Percentiles rank a stretch among this genome's conserved stretches.
phyloP scores from a whole-genome alignment of 2,329 filamentous ascomycete genomes.

The Epichloe bromicola region DNA sequence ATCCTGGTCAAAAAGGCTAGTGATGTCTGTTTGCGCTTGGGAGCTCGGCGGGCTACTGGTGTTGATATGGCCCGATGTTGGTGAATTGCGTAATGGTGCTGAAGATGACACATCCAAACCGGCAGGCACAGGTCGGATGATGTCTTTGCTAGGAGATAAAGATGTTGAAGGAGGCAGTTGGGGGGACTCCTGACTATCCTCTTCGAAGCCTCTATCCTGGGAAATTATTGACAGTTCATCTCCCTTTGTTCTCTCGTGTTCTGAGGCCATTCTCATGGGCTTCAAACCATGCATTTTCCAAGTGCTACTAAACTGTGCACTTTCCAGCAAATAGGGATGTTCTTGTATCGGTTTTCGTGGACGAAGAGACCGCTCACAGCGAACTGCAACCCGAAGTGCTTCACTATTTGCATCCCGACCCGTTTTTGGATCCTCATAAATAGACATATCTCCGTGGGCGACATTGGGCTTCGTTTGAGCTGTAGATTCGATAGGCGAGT shows the following conservation, averaged over 20 bases:
- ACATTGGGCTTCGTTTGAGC: neutral
- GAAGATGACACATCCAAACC: conserved; percentile 14
- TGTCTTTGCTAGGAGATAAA: conserved; percentile 14
- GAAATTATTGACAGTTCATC: conserved; percentile 36
- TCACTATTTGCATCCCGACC: conserved; percentile 4
- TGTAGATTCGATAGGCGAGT: neutral
- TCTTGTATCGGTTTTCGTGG: conserved; percentile 49
- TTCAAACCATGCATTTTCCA: conserved; percentile 42
- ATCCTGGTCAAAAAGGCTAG: conserved; percentile 24
- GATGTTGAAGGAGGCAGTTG: conserved; percentile 22
- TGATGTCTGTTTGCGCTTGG: conserved; percentile 22
- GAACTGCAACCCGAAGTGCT: conserved; percentile 16
- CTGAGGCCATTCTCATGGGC: conserved; percentile 31
- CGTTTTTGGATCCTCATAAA: neutral
- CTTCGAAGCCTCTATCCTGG: conserved; percentile 41
- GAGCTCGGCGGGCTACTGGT: conserved; percentile 23
- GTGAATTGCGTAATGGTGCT: conserved; percentile 18
- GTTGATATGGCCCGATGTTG: conserved; percentile 11
- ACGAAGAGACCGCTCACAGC: conserved; percentile 37
- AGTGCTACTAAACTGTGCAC: conserved; percentile 37
- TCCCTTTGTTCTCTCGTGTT: conserved; percentile 19
- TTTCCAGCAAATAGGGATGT: conserved; percentile 45
- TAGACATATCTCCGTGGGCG: neutral
- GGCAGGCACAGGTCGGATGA: conserved; percentile 9
- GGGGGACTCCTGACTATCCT: conserved; percentile 33